Conservation (phyloP, 768 basidiomycete genomes). For the Mycena haematopus region DNA sequence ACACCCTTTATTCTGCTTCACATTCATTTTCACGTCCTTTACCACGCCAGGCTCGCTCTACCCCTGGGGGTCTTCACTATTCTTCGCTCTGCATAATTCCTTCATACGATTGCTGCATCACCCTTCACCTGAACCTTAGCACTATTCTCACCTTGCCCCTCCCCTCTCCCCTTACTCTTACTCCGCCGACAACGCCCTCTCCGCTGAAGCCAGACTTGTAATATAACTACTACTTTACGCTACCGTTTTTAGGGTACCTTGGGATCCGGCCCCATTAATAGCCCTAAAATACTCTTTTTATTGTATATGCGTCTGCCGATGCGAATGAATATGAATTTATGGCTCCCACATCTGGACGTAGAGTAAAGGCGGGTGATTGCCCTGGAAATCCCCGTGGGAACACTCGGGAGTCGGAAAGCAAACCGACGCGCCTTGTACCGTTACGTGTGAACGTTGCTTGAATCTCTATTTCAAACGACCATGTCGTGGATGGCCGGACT, state of each 20-base stretch:
- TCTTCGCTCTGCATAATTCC: slow-evolving; percentile 25
- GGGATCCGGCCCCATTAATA: slow-evolving; percentile 34
- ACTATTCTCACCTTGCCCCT: slow-evolving; percentile 30
- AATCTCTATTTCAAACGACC: slow-evolving; percentile 2
- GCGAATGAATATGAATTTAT: slow-evolving; percentile 26
- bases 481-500: slow-evolving; percentile 30
- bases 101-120: slow-evolving; percentile 31
- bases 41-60: slow-evolving; percentile 26
- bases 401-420: neutral
- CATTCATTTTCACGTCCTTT: slow-evolving; percentile 7
- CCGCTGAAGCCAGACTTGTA: slow-evolving; percentile 38
- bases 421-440: neutral
- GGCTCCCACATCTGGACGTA: neutral
- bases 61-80: slow-evolving; percentile 25
- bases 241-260: slow-evolving; percentile 26
- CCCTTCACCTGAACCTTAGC: slow-evolving; percentile 30
- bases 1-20: slow-evolving; percentile 12
- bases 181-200: slow-evolving; percentile 10
- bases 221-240: slow-evolving; percentile 42
- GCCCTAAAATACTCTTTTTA: slow-evolving; percentile 31
- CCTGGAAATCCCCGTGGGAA: slow-evolving; percentile 9
- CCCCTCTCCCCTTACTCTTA: slow-evolving; percentile 19
- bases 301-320: slow-evolving; percentile 26
- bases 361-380: neutral
- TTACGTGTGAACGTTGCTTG: slow-evolving; percentile 11